phyloP scores from a whole-genome alignment of 352 stramenopile genomes.

The Phytophthora crassamura region DNA sequence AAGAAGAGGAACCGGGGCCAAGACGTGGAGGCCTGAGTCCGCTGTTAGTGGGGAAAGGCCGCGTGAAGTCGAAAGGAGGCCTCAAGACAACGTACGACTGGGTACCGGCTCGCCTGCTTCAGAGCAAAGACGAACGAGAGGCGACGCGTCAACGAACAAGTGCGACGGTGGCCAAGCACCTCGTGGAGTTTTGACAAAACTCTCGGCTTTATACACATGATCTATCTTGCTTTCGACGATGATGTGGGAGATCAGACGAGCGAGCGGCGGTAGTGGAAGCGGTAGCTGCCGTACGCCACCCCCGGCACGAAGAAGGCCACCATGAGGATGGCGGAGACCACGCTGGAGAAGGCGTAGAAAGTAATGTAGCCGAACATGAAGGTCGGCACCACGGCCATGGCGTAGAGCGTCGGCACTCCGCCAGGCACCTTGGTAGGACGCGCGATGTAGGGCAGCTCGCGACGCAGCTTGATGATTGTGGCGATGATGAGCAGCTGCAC shows the following conservation, averaged over 20 bases:
- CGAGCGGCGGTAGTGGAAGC: constrained; percentile 33
- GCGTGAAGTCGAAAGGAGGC: constrained; percentile 25
- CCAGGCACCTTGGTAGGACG: constrained; percentile 67
- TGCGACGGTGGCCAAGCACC: constrained; percentile 17
- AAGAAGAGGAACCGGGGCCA: neutral
- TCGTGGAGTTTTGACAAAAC: constrained; percentile 16
- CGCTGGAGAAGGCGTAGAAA: constrained; percentile 46
- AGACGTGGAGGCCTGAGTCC: constrained; percentile 17
- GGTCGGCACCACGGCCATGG: constrained; percentile 44
- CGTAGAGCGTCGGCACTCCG: constrained; percentile 41
- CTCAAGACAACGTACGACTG: constrained; percentile 62
- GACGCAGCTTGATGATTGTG: constrained; percentile 89
- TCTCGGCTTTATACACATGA: constrained; percentile 5
- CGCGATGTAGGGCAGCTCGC: constrained; percentile 70
- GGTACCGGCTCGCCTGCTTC: constrained; percentile 56
- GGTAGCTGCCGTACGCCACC: constrained; percentile 34
- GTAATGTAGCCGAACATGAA: constrained; percentile 61
- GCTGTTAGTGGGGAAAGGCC: constrained; percentile 28
- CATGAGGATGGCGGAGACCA: constrained; percentile 42
- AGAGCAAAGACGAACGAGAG: constrained; percentile 33
- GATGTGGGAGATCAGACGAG: constrained; percentile 17
- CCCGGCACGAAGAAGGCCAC: constrained; percentile 46
- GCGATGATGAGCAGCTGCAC: constrained; percentile 91
- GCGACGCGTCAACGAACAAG: constrained; percentile 22
- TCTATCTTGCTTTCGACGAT: neutral